Evolutionary conservation across 352 stramenopile genomes (phyloP).

Genomic region (Pythium insidiosum): DNA sequence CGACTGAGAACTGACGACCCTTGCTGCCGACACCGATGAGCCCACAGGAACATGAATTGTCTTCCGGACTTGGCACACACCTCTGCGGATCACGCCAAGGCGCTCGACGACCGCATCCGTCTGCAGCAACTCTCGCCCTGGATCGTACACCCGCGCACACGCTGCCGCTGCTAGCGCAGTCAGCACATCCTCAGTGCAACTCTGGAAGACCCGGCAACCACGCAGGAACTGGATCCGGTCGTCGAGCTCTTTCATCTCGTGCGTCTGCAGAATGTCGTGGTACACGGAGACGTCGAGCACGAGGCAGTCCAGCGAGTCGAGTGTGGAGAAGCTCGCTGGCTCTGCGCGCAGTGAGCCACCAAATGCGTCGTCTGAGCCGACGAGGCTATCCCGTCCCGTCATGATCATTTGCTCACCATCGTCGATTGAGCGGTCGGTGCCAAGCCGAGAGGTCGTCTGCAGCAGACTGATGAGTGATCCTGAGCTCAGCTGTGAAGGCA

Average conservation of each 20-base stretch:
- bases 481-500: too few relatives aligned
- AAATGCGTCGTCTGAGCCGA: too few relatives aligned
- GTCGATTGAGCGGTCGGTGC: too few relatives aligned
- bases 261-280: conserved; percentile 32
- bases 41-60: conserved; percentile 26
- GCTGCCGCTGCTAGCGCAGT: conserved; percentile 35
- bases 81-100: conserved; percentile 56
- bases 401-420: too few relatives aligned
- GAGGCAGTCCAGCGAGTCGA: conserved; percentile 51
- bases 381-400: too few relatives aligned
- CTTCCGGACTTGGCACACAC: conserved; percentile 65
- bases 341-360: conserved; percentile 17
- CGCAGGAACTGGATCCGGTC: conserved; percentile 46
- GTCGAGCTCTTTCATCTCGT: conserved; percentile 35
- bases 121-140: conserved; percentile 36
- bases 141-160: conserved; percentile 41
- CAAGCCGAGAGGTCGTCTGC: too few relatives aligned
- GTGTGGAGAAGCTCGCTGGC: conserved; percentile 33
- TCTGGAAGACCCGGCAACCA: conserved; percentile 56
- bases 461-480: too few relatives aligned
- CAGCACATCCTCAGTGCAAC: conserved; percentile 41
- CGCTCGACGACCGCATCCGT: conserved; percentile 52
- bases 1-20: too few relatives aligned
- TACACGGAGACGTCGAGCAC: conserved; percentile 38
- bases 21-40: too few relatives aligned